Conservation (phyloP, 2,329 filamentous ascomycete species). For the Chrysoporthe cubensis region DNA sequence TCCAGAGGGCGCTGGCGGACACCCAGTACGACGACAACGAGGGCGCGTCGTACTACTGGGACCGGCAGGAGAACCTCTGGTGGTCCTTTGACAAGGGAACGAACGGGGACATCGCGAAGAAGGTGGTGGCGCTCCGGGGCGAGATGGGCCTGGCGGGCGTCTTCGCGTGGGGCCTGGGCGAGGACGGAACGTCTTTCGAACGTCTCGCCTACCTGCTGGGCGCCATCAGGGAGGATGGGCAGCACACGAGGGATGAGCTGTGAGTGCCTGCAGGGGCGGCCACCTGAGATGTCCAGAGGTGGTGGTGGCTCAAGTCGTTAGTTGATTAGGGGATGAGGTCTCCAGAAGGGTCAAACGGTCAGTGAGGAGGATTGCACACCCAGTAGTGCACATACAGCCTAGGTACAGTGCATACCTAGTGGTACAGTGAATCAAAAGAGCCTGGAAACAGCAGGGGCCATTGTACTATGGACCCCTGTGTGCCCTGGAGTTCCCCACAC, state of each 20-base stretch:
- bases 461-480: too few species aligned
- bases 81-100: constrained; percentile 74
- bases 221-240: constrained; percentile 33
- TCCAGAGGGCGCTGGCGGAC: constrained; percentile 54
- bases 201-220: constrained; percentile 38
- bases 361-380: too few species aligned
- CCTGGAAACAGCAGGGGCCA: too few species aligned
- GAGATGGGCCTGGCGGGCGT: constrained; percentile 66
- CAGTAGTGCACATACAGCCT: too few species aligned
- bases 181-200: constrained; percentile 58
- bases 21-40: constrained; percentile 59
- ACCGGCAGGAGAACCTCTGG: constrained; percentile 61
- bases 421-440: too few species aligned
- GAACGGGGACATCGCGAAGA: constrained; percentile 55
- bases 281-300: too few species aligned
- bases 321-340: too few species aligned
- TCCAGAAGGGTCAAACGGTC: too few species aligned
- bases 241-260: constrained; percentile 32
- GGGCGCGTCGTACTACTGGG: constrained; percentile 73
- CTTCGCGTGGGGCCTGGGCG: constrained; percentile 76
- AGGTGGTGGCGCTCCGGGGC: constrained; percentile 64
- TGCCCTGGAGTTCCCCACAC: too few species aligned
- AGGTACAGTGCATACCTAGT: too few species aligned
- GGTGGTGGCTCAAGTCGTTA: too few species aligned
- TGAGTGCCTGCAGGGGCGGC: constrained; percentile 18